phyloP scores from a whole-genome alignment of 192 early-diverging fungal species.

The Coemansia sp. region DNA sequence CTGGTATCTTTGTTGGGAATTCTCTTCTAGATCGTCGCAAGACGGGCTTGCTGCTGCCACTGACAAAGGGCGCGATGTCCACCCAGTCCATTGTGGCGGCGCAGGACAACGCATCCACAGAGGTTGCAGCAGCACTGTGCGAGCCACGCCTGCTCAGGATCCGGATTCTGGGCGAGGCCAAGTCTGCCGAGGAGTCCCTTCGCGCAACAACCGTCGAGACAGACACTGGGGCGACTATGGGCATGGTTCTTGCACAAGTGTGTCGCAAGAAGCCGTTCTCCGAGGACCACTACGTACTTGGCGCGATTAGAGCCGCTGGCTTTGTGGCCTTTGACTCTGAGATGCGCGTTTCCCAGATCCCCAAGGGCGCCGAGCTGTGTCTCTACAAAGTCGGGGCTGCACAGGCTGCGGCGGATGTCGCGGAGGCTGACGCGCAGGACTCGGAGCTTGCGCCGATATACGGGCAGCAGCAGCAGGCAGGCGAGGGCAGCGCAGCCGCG shows the following conservation, averaged over 20 bases:
- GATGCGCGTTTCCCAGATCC: conserved; percentile 68
- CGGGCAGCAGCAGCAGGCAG: conserved; percentile 20
- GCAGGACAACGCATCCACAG: neutral
- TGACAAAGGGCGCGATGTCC: neutral
- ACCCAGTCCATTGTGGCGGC: neutral
- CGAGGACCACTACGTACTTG: conserved; percentile 80
- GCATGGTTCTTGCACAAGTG: conserved; percentile 80
- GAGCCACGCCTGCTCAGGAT: conserved; percentile 33
- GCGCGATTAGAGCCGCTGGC: conserved; percentile 74
- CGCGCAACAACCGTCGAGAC: conserved; percentile 90
- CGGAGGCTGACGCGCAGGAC: neutral
- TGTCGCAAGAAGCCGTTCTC: conserved; percentile 89
- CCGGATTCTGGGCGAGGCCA: conserved; percentile 26
- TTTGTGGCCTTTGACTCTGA: conserved; percentile 75
- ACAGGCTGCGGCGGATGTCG: conserved; percentile 12
- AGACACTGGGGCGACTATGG: conserved; percentile 69
- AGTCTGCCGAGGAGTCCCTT: conserved; percentile 64
- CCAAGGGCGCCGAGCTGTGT: conserved; percentile 38
- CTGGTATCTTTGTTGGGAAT: conserved; percentile 42
- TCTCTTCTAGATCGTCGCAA: conserved; percentile 12
- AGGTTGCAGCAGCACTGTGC: conserved; percentile 7
- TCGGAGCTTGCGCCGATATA: conserved; percentile 15
- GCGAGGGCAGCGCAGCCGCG: neutral
- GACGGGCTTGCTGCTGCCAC: conserved; percentile 10
- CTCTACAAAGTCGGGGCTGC: conserved; percentile 40